These are phyloP conservation scores for Dissophora globulifera DNA, from an alignment of 192 early-diverging fungal species.

Conservation along the genomic window DNA sequence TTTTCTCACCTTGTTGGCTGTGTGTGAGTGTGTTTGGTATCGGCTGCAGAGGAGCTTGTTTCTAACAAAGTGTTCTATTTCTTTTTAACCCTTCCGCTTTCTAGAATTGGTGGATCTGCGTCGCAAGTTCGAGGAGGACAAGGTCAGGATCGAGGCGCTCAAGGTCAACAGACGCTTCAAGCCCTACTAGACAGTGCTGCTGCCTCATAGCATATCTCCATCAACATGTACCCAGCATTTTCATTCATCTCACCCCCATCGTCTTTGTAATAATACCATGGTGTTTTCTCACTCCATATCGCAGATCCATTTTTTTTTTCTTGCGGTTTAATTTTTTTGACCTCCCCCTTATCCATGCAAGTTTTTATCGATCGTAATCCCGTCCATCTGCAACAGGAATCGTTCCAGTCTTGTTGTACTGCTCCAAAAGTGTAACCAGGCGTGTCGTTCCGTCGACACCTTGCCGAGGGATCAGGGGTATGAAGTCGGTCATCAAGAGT, in stretches of 20 bases:
- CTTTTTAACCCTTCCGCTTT: no score
- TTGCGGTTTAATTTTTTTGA: no score
- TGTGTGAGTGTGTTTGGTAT: no score
- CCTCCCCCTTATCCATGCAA: no score
- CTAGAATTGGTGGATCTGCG: constrained; percentile 89
- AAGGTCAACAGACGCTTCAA: constrained; percentile 85
- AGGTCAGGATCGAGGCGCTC: constrained; percentile 80
- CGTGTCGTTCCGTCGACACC: constrained; percentile 26
- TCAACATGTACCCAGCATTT: no score
- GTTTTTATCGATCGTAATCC: constrained; percentile 5
- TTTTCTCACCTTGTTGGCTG: background rate
- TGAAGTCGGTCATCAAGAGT: constrained; percentile 17
- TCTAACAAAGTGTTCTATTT: no score
- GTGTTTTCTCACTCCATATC: background rate
- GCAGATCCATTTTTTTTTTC: no score
- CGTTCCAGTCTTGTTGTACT: constrained; percentile 14
- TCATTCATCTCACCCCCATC: no score
- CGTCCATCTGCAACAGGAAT: constrained; percentile 29
- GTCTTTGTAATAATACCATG: background rate
- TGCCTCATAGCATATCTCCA: background rate
- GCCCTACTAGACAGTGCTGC: constrained; percentile 73
- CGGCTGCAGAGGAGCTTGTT: no score
- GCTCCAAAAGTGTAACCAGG: constrained; percentile 23
- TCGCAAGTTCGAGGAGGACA: constrained; percentile 94
- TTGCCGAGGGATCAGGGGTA: constrained; percentile 29